Conservation (phyloP, 192 early-diverging fungal genomes). For the Funneliformis geosporum region DNA sequence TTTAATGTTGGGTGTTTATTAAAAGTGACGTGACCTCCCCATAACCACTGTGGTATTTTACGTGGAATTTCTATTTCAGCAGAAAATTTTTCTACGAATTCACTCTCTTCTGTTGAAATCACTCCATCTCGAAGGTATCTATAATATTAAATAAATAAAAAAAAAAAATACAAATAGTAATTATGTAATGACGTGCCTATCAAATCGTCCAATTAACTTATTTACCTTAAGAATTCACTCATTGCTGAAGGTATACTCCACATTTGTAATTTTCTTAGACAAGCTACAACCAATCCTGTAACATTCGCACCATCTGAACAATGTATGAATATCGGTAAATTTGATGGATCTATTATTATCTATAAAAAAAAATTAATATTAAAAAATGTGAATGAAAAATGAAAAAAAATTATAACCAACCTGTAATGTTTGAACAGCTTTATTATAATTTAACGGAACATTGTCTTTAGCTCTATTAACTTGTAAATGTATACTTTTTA, state of each 20-base stretch:
- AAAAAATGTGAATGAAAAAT: background rate
- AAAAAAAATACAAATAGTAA: background rate
- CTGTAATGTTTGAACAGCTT: conserved; percentile 67
- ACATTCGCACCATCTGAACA: conserved; percentile 89
- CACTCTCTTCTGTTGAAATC: conserved; percentile 67
- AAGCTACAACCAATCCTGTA: conserved; percentile 81
- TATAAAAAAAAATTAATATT: conserved; percentile 26
- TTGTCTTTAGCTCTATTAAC: conserved; percentile 88
- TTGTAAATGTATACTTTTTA: conserved; percentile 65
- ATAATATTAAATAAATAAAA: background rate
- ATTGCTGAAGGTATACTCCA: conserved; percentile 77
- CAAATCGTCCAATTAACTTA: background rate
- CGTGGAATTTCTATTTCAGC: conserved; percentile 66
- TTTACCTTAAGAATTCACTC: conserved; percentile 70
- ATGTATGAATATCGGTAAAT: conserved; percentile 84
- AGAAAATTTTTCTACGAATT: conserved; percentile 78
- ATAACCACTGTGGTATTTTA: conserved; percentile 66
- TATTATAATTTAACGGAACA: conserved; percentile 77
- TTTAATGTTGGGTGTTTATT: conserved; percentile 69
- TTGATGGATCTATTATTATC: conserved; percentile 73
- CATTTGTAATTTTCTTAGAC: conserved; percentile 87
- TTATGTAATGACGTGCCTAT: conserved; percentile 25
- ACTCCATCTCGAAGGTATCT: conserved; percentile 58
- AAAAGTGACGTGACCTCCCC: conserved; percentile 63
- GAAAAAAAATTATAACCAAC: conserved; percentile 33